These are phyloP conservation scores for Claviceps pazoutovae DNA, from an alignment of 2,329 filamentous ascomycete genomes.

Conservation along the genomic window DNA sequence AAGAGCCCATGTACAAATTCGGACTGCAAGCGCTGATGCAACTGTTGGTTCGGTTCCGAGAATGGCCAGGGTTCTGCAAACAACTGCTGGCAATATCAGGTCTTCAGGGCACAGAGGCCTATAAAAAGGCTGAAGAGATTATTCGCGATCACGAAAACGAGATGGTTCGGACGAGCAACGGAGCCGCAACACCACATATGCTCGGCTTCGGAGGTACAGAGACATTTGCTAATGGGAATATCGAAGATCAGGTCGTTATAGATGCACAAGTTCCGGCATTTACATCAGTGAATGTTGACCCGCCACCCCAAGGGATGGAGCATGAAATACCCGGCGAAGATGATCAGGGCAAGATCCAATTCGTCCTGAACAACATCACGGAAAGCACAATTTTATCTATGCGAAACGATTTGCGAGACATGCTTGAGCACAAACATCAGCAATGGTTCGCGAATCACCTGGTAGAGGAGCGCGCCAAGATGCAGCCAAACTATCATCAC, in stretches of 20 bases:
- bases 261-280: slow-evolving; percentile 61
- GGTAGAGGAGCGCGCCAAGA: slow-evolving; percentile 89
- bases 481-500: slow-evolving; percentile 92
- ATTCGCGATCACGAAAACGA: slow-evolving; percentile 55
- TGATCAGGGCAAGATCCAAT: slow-evolving; percentile 83
- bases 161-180: slow-evolving; percentile 40
- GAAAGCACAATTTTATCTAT: slow-evolving; percentile 77
- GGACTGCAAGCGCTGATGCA: slow-evolving; percentile 90
- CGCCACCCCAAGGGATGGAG: slow-evolving; percentile 44
- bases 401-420: slow-evolving; percentile 64
- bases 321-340: slow-evolving; percentile 78
- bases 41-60: slow-evolving; percentile 64
- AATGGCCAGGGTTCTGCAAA: slow-evolving; percentile 93
- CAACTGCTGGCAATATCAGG: slow-evolving; percentile 70
- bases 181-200: slow-evolving; percentile 24
- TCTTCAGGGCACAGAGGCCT: slow-evolving; percentile 73
- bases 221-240: slow-evolving; percentile 52
- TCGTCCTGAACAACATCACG: slow-evolving; percentile 92
- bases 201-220: slow-evolving; percentile 27
- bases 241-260: slow-evolving; percentile 44
- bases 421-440: slow-evolving; percentile 67
- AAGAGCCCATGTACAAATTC: slow-evolving; percentile 95
- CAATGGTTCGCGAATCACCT: slow-evolving; percentile 95
- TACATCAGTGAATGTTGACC: slow-evolving; percentile 61
- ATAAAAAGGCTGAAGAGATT: slow-evolving; percentile 68